phyloP scores from a whole-genome alignment of 2,329 filamentous ascomycete genomes.

The Capronia americana region DNA sequence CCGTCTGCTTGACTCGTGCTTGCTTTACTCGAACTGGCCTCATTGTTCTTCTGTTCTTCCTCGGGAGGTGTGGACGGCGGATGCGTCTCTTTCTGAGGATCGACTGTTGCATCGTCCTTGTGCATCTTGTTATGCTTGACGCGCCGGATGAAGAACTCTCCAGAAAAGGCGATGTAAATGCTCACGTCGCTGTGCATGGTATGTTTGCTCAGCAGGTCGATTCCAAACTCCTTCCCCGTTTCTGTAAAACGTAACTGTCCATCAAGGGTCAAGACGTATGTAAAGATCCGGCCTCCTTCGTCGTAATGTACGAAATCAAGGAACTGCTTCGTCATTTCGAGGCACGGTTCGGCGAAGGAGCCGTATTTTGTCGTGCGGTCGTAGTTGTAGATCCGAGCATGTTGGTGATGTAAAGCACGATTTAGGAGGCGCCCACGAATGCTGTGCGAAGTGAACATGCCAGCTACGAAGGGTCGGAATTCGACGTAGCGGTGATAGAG shows the following conservation, averaged over 20 bases:
- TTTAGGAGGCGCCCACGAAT: conserved; percentile 80
- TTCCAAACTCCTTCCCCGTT: conserved; percentile 92
- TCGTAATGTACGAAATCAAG: conserved; percentile 86
- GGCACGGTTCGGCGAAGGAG: conserved; percentile 67
- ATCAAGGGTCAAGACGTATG: conserved; percentile 89
- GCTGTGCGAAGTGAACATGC: conserved; percentile 82
- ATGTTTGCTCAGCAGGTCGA: conserved; percentile 92
- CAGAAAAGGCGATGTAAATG: conserved; percentile 88
- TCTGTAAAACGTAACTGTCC: conserved; percentile 89
- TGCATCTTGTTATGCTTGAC: conserved; percentile 58
- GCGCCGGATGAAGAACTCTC: conserved; percentile 88
- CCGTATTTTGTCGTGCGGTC: conserved; percentile 77
- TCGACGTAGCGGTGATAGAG: conserved; percentile 94
- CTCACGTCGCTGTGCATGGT: conserved; percentile 96
- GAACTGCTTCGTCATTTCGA: conserved; percentile 77
- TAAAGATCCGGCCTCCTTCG: conserved; percentile 84
- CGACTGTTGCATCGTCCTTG: conserved; percentile 34
- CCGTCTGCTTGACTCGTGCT: conserved; percentile 3
- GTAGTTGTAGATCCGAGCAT: conserved; percentile 87
- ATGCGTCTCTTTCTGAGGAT: conserved; percentile 53
- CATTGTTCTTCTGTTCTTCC: conserved; percentile 42
- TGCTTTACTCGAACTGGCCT: conserved; percentile 5
- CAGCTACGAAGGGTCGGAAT: conserved; percentile 86
- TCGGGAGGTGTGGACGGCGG: conserved; percentile 52
- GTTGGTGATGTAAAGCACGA: conserved; percentile 87